Base-by-base conservation (phyloP, 805 yeast species). In the Limtongia smithiae region DNA sequence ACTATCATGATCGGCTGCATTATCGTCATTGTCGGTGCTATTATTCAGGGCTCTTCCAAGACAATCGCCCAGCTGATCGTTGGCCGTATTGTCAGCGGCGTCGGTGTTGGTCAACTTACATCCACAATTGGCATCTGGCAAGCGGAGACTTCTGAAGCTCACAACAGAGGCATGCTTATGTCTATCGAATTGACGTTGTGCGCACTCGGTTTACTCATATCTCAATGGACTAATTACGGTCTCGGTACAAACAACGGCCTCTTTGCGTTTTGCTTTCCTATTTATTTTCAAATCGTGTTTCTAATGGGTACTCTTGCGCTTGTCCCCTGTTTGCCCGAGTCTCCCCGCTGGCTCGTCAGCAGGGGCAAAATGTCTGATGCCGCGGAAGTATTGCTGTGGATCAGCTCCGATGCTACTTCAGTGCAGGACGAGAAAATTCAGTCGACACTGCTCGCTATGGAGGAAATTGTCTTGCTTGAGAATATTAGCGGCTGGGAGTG, bases 51-150 rank as follows among this genome's bases (percentile, higher is more conserved):
- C 24, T 58, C 79, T 49, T 76, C 85, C 21, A 71, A 71, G 59
- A 64, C 76, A 64, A 68, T 81, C 51, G 90, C 86, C 37, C 91
- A 83, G 64, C 81, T 86, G 50, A 80, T 86, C 46, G 68, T 82
- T 54, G 91, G 87, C 21, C 43, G 52, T 77, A 79, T 82, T 41
- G 63, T 81, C 31, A 78, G 85, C 15, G 89, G 94, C 60, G 59
- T 83, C 37, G 94, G 93, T 61, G 83, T 81, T 53, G 93, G 93
- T 56, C 66, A 82, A 65, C 79, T 79, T 63, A 82, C 90, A 12
- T 80, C 89, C 18, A 82, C 90, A 28, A 82, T 83, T 51, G 93
- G 94, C n/a, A 82, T 83, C 55, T 85, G 86, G 81, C 90, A 83
- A 65, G 76, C 91, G 1, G 95, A 85, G 67, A 76, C 80, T 68